Percentiles rank a stretch among this genome's conserved stretches.
Conservation (phyloP, 345 rosid genomes). For the Odontarrhena argentea region DNA sequence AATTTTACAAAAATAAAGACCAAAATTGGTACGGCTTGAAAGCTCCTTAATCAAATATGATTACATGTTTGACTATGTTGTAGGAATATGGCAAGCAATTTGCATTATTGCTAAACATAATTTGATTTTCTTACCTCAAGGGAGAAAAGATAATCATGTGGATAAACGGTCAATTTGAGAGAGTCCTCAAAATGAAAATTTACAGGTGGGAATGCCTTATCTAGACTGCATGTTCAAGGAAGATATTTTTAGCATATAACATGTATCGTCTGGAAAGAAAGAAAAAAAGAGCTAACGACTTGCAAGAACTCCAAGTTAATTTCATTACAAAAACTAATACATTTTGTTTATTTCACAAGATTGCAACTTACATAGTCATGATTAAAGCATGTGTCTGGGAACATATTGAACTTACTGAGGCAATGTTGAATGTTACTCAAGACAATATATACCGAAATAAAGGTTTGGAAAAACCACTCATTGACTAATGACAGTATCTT, state of each 20-base stretch:
- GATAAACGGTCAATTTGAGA: constrained; percentile 56
- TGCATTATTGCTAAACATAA: neutral
- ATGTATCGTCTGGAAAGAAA: neutral
- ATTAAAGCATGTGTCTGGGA: constrained; percentile 2
- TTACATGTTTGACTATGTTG: neutral
- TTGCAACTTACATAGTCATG: neutral
- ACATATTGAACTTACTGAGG: neutral
- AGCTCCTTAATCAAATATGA: neutral
- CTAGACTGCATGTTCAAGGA: constrained; percentile 53
- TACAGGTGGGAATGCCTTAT: constrained; percentile 68
- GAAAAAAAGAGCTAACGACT: neutral
- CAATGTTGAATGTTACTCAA: neutral
- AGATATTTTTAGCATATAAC: constrained; percentile 12
- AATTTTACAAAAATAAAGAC: neutral
- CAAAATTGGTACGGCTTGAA: neutral
- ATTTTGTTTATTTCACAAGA: neutral
- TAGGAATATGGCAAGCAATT: neutral
- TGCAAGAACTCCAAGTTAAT: neutral
- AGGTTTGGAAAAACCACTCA: neutral
- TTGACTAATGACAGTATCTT: neutral
- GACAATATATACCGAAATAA: neutral
- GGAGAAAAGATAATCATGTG: constrained; percentile 74
- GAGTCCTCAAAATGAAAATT: constrained; percentile 65
- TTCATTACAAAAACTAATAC: neutral
- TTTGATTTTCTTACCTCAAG: constrained; percentile 45